Evolutionary conservation across 768 basidiomycete genomes (phyloP).

Genomic region (Kwoniella shandongensis): DNA sequence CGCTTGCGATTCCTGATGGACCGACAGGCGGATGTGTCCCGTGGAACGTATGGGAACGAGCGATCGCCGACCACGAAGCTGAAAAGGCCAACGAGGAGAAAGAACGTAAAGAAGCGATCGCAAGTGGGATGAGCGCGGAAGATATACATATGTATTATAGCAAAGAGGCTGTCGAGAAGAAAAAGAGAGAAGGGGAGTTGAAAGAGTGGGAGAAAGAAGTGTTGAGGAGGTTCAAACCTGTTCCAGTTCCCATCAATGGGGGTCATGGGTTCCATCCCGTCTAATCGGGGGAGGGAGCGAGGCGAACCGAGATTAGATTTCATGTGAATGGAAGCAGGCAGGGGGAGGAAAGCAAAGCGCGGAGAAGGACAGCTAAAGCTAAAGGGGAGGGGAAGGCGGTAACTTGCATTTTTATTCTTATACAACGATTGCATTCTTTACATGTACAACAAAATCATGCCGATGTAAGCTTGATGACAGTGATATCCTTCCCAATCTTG

Average conservation of each 20-base stretch:
- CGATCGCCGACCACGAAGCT: constrained; percentile 64
- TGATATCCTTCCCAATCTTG: constrained; percentile 40
- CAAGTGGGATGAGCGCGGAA: constrained; percentile 54
- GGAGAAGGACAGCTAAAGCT: too few species aligned
- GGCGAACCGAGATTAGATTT: too few species aligned
- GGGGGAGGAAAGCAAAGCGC: too few species aligned
- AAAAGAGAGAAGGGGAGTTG: constrained; percentile 57
- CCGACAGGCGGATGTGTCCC: constrained; percentile 59
- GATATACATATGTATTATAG: constrained; percentile 22
- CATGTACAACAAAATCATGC: not conserved
- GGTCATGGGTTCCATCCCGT: constrained; percentile 2
- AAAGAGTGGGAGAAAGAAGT: constrained; percentile 81
- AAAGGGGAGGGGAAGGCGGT: not conserved
- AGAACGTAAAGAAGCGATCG: constrained; percentile 42
- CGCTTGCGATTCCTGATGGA: constrained; percentile 38
- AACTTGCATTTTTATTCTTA: not conserved
- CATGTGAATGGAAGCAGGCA: too few species aligned
- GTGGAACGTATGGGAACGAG: constrained; percentile 49
- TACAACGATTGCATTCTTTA: too few species aligned
- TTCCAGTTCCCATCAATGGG: constrained; percentile 35
- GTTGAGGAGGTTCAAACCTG: constrained; percentile 57
- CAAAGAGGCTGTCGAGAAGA: constrained; percentile 58
- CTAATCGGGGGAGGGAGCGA: too few species aligned
- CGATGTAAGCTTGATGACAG: not conserved
- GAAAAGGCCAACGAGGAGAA: constrained; percentile 27